Conservation (phyloP, 768 basidiomycete genomes). For the Agaricus blazei region DNA sequence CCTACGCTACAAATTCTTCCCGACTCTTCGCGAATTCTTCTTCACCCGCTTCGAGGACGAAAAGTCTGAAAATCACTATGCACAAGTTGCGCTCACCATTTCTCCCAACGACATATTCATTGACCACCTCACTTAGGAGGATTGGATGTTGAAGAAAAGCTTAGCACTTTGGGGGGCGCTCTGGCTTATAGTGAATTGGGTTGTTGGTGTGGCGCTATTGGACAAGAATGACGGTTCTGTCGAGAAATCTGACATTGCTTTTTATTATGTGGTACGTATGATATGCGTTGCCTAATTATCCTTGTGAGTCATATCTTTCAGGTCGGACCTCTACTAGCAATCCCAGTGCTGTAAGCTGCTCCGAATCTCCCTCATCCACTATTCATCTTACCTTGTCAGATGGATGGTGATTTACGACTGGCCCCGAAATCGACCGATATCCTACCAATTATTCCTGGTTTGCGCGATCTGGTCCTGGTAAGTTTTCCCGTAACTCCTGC, state of each 20-base stretch:
- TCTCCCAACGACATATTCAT: not conserved
- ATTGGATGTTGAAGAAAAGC: constrained; percentile 67
- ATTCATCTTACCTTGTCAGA: constrained; percentile 16
- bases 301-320: constrained; percentile 12
- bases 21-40: constrained; percentile 52
- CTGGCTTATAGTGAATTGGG: constrained; percentile 69
- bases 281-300: not conserved
- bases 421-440: constrained; percentile 52
- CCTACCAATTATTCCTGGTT: constrained; percentile 60
- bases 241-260: constrained; percentile 42
- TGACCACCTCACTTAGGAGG: constrained; percentile 41
- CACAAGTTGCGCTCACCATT: constrained; percentile 23
- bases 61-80: constrained; percentile 40
- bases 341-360: constrained; percentile 50
- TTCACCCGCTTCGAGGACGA: constrained; percentile 56
- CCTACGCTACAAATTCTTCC: constrained; percentile 57
- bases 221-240: constrained; percentile 31
- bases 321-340: constrained; percentile 54
- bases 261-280: constrained; percentile 45
- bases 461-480: constrained; percentile 64
- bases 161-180: constrained; percentile 58
- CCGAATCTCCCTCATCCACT: not conserved
- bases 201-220: constrained; percentile 46
- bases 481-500: constrained; percentile 13
- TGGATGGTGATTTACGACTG: constrained; percentile 68